A percentile compares a stretch with the other conserved stretches of the same genome.
phyloP scores from a whole-genome alignment of 495 filamentous ascomycete species.

The Trichoderma erinaceum region DNA sequence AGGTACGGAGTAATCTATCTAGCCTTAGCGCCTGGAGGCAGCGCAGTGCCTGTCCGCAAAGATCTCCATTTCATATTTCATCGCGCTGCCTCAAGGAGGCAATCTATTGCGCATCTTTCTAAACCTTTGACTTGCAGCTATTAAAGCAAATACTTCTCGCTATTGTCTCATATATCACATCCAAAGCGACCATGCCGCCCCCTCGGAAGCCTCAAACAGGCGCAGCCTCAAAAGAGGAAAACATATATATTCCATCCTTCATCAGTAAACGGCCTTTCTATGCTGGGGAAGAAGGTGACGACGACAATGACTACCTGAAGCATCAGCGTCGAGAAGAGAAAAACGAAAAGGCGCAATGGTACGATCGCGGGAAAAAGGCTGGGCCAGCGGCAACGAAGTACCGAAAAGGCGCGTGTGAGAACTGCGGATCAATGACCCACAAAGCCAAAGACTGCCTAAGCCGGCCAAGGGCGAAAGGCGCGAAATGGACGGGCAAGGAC shows the following conservation, averaged over 20 bases:
- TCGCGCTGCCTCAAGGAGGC: not conserved
- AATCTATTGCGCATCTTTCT: not conserved
- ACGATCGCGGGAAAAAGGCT: slow-evolving; percentile 73
- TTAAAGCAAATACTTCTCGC: not conserved
- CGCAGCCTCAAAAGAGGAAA: slow-evolving; percentile 67
- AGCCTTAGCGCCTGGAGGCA: not conserved
- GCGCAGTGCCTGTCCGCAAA: not conserved
- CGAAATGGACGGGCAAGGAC: slow-evolving; percentile 85
- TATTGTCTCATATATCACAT: not conserved
- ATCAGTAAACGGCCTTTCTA: slow-evolving; percentile 99
- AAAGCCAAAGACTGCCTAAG: slow-evolving; percentile 90
- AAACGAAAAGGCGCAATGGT: slow-evolving; percentile 75
- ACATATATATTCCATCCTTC: slow-evolving; percentile 98
- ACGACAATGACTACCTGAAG: slow-evolving; percentile 84
- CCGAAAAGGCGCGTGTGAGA: slow-evolving; percentile 95
- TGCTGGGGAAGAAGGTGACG: slow-evolving; percentile 69
- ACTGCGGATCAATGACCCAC: slow-evolving; percentile 95
- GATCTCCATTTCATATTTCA: not conserved
- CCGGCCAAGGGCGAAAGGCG: slow-evolving; percentile 82
- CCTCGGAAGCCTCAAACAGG: slow-evolving; percentile 37
- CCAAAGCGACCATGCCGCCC: slow-evolving; percentile 24
- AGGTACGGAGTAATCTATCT: not conserved
- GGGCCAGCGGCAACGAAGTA: slow-evolving; percentile 89
- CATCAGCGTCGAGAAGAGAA: slow-evolving; percentile 78
- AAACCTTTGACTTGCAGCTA: not conserved